phyloP scores from a whole-genome alignment of 2,329 filamentous ascomycete genomes.

The Stemphylium beticola region DNA sequence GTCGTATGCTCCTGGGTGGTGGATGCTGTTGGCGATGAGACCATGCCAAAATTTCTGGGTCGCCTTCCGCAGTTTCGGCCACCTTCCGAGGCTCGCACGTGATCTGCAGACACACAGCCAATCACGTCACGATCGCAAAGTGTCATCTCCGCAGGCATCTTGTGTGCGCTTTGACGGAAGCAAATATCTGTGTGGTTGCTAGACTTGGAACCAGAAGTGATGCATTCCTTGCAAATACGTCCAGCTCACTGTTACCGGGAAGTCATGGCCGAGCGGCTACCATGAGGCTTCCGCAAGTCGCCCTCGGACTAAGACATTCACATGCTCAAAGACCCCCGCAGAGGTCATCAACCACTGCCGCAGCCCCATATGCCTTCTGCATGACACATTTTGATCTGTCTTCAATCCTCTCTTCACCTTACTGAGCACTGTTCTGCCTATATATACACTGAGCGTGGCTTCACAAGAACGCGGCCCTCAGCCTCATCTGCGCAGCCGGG shows the following conservation, averaged over 20 bases:
- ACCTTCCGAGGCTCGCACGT: conserved; percentile 31
- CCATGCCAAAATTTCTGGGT: conserved; percentile 33
- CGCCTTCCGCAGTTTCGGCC: conserved; percentile 38
- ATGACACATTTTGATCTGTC: conserved; percentile 1
- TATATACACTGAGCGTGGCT: conserved; percentile 16
- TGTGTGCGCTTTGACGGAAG: background rate
- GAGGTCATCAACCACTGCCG: conserved; percentile 19
- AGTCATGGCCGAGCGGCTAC: background rate
- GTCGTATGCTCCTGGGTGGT: conserved; percentile 10
- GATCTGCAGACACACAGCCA: conserved; percentile 27
- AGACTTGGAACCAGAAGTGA: background rate
- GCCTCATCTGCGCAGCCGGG: conserved; percentile 32
- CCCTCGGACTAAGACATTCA: conserved; percentile 33
- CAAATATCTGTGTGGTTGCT: background rate
- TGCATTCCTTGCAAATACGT: background rate
- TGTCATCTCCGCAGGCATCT: conserved; percentile 2
- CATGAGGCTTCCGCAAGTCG: conserved; percentile 14
- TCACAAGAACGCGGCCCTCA: conserved; percentile 25
- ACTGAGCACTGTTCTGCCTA: background rate
- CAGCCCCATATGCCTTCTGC: conserved; percentile 22
- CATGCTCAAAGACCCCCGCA: conserved; percentile 32
- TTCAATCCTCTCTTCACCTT: background rate
- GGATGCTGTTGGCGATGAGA: conserved; percentile 23
- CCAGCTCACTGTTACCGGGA: background rate
- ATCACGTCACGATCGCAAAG: conserved; percentile 44